A percentile compares a stretch with the other conserved stretches of the same genome.
Evolutionary conservation across 2,329 filamentous ascomycete species (phyloP).

Genomic region (Xylariaceae sp.): DNA sequence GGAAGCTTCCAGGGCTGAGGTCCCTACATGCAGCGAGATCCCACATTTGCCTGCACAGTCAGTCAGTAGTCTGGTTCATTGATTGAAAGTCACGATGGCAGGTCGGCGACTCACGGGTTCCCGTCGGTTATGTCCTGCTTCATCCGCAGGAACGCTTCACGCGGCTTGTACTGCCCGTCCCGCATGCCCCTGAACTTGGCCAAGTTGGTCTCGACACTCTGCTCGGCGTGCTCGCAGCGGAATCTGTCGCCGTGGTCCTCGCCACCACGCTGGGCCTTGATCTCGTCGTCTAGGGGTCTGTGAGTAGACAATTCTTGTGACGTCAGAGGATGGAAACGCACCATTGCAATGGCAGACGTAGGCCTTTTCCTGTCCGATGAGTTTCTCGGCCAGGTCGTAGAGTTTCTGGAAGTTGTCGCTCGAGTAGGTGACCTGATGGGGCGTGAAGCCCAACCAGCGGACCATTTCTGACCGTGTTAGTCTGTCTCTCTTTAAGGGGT

Average conservation of each 20-base stretch:
- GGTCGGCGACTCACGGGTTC: constrained; percentile 7
- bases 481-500: not conserved
- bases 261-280: constrained; percentile 82
- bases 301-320: not conserved
- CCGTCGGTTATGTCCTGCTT: constrained; percentile 79
- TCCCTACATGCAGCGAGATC: constrained; percentile 69
- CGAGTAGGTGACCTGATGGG: constrained; percentile 74
- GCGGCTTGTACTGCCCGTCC: constrained; percentile 82
- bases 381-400: constrained; percentile 81
- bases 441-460: constrained; percentile 78
- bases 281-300: constrained; percentile 57
- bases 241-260: constrained; percentile 65
- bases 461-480: constrained; percentile 58
- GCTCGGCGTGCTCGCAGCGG: constrained; percentile 73
- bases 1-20: not conserved
- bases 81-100: too few relatives aligned
- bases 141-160: constrained; percentile 84
- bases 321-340: constrained; percentile 24
- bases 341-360: constrained; percentile 86
- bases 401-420: constrained; percentile 86
- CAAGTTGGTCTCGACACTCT: constrained; percentile 70
- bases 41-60: constrained; percentile 60
- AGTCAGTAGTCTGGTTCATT: too few relatives aligned
- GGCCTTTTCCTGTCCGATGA: constrained; percentile 64
- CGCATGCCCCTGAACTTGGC: constrained; percentile 83